Base-by-base conservation (phyloP, 805 yeast species). In the Myxozyma neglecta region DNA sequence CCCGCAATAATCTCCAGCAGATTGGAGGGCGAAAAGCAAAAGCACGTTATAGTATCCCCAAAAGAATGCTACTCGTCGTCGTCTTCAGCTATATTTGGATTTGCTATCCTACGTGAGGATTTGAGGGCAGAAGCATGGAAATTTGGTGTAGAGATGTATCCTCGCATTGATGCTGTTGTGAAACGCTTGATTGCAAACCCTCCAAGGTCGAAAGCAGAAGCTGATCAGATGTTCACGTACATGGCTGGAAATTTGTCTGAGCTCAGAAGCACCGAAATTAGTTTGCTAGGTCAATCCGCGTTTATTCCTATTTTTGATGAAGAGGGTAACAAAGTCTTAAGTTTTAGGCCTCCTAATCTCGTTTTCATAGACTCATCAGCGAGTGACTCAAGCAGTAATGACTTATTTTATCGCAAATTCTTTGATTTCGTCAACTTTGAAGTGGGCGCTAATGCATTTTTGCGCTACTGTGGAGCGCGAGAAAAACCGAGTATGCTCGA, bases 401-500 rank as follows among this genome's bases (percentile, higher is more conserved):
- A 58, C 7, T 48, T 56, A 35, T 60, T 67, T 50, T 71, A 68
- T 51, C 53, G 63, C 16, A 65, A 56, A 7, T 66, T 71, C 36
- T 73, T 73, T 55, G 71, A 69, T 51, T 73, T 69, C 57, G 69
- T 71, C 37, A 40, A 43, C 11, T 61, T 67, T 47, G 62, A 68
- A 3, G 49, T 59, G 4, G 60, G 66, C 6, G 70, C 76, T 4
- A 56, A 53, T 14, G 74, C 76, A 1, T 76, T 76, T 58, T 62
- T 76, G 35, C 56, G 56, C 13, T 57, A 55, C 6, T 60, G 75
- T 14, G 79, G 79, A 1, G 73, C 76, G 2, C 60, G 75, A 3
- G 70, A 70, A 20, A 63, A 68, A 42, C 80, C 79, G 0, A 67
- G 66, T n/a, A 54, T 70, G 2, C 37, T 58, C 1, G 77, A 76